Percentiles rank a stretch among this genome's conserved stretches.
These are phyloP conservation scores for Beauveria caledonica DNA, from an alignment of 2,329 filamentous ascomycete genomes.

Conservation along the genomic window DNA sequence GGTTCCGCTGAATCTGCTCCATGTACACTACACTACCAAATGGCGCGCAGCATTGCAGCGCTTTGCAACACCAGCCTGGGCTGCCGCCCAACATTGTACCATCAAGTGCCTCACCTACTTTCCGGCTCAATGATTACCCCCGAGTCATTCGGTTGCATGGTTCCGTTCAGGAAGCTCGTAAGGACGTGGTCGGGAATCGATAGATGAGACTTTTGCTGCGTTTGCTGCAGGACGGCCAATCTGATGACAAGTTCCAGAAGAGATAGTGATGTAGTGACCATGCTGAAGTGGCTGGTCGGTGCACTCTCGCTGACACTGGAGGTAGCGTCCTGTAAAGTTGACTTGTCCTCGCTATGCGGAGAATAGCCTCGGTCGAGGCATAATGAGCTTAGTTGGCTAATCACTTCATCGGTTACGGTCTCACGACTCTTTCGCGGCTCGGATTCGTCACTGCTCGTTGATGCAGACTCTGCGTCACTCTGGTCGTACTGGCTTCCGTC, in stretches of 20 bases:
- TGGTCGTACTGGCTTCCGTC: slow-evolving; percentile 39
- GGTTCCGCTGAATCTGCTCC: slow-evolving; percentile 28
- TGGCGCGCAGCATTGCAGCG: background rate
- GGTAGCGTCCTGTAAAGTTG: background rate
- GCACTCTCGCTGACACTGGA: background rate
- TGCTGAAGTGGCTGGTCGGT: slow-evolving; percentile 32
- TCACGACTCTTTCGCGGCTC: slow-evolving; percentile 24
- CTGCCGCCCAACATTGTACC: background rate
- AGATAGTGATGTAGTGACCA: slow-evolving; percentile 54
- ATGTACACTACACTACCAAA: background rate
- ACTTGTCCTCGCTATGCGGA: background rate
- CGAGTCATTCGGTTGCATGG: background rate
- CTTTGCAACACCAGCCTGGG: background rate
- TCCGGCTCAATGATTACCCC: background rate
- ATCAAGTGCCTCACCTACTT: background rate
- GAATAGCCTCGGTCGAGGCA: background rate
- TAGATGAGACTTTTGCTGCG: slow-evolving; percentile 83
- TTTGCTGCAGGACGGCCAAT: slow-evolving; percentile 80
- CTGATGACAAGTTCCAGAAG: slow-evolving; percentile 84
- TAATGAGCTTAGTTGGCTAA: background rate
- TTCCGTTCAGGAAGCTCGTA: slow-evolving; percentile 63
- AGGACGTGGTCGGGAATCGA: slow-evolving; percentile 83
- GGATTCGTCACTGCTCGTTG: slow-evolving; percentile 39
- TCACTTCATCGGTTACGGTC: background rate
- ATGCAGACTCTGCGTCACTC: slow-evolving; percentile 15